These are phyloP conservation scores for Uronychia binucleata DNA, from an alignment of 73 alveolate genomes.

Conservation along the genomic window DNA sequence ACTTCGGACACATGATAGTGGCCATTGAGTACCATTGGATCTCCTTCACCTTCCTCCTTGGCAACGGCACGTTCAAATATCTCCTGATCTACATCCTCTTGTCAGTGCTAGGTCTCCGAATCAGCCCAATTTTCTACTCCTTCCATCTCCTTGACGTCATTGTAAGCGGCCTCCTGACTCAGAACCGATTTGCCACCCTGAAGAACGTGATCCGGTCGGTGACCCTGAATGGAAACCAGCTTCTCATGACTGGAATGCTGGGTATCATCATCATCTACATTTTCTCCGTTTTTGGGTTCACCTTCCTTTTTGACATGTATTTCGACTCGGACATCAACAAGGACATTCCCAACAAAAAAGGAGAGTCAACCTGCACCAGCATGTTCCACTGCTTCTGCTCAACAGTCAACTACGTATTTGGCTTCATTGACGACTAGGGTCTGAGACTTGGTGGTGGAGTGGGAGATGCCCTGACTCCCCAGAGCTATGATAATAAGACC, in stretches of 20 bases:
- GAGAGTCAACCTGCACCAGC: constrained; percentile 65
- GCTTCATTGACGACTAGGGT: constrained; percentile 24
- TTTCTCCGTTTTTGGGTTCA: constrained; percentile 85
- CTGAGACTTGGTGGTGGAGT: constrained; percentile 93
- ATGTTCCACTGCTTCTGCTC: constrained; percentile 84
- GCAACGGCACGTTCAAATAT: constrained; percentile 46
- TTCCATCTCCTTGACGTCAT: constrained; percentile 91
- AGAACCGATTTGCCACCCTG: constrained; percentile 66
- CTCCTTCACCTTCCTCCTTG: constrained; percentile 37
- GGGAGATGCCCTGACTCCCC: constrained; percentile 70
- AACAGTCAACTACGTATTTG: constrained; percentile 61
- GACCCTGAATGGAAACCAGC: constrained; percentile 82
- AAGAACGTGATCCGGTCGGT: constrained; percentile 91
- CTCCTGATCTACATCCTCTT: constrained; percentile 79
- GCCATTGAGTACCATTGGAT: constrained; percentile 58
- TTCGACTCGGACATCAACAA: constrained; percentile 73
- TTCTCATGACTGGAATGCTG: constrained; percentile 88
- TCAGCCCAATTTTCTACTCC: constrained; percentile 86
- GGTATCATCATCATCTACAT: constrained; percentile 86
- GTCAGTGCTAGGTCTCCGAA: constrained; percentile 84
- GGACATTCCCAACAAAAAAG: constrained; percentile 15
- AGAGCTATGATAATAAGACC: constrained; percentile 36
- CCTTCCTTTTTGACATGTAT: constrained; percentile 72
- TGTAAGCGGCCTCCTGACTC: constrained; percentile 46
- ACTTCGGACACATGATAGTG: constrained; percentile 57